phyloP scores from a whole-genome alignment of 129 eudicot genomes.

The Escallonia rubra region DNA sequence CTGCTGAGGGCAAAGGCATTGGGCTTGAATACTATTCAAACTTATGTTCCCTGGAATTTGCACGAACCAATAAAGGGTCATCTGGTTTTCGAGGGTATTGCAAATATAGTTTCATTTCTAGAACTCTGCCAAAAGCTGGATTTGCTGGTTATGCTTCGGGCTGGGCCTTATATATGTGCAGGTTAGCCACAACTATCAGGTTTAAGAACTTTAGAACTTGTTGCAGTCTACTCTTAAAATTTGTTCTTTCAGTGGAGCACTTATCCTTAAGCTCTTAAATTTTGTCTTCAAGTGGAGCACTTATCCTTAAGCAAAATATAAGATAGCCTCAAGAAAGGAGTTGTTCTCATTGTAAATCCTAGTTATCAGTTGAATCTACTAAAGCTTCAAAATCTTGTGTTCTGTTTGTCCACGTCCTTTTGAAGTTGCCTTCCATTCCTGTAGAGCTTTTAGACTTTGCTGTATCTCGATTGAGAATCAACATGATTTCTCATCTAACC shows the following conservation, averaged over 20 bases:
- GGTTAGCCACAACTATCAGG: slow-evolving; percentile 32
- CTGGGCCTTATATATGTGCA: slow-evolving; percentile 97
- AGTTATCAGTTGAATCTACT: not conserved
- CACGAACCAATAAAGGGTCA: slow-evolving; percentile 86
- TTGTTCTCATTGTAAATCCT: not conserved
- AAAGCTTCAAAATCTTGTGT: not conserved
- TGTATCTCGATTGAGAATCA: too few relatives aligned
- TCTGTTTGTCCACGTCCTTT: too few relatives aligned
- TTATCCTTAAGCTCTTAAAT: not conserved
- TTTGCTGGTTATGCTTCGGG: slow-evolving; percentile 82
- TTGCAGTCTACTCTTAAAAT: not conserved
- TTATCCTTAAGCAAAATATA: not conserved
- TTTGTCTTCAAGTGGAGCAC: not conserved
- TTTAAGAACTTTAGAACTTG: not conserved
- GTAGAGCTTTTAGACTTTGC: too few relatives aligned
- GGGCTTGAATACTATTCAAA: slow-evolving; percentile 93
- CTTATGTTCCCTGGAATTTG: slow-evolving; percentile 97
- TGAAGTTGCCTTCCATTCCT: too few relatives aligned
- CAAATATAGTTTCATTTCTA: slow-evolving; percentile 75
- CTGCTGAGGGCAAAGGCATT: slow-evolving; percentile 88
- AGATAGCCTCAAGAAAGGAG: not conserved
- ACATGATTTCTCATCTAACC: too few relatives aligned
- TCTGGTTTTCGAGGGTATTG: slow-evolving; percentile 71
- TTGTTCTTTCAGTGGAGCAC: too few relatives aligned
- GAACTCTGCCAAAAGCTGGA: slow-evolving; percentile 75